These are phyloP conservation scores for Domatiomyces catenatus DNA, from an alignment of 2,329 filamentous ascomycete genomes.

Conservation along the genomic window DNA sequence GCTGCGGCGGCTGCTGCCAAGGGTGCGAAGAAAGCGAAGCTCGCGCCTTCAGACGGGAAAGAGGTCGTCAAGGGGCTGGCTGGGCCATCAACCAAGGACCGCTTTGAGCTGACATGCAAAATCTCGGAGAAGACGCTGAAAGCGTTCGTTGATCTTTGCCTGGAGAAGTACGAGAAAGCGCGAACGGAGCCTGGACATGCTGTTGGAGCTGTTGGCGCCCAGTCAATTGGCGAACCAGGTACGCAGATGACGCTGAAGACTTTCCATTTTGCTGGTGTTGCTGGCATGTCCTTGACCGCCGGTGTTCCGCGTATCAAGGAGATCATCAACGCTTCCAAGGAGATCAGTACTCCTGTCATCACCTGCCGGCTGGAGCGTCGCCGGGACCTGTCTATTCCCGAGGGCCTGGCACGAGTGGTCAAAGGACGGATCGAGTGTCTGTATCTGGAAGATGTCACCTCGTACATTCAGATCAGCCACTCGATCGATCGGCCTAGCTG, in stretches of 20 bases:
- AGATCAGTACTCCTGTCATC: constrained; percentile 89
- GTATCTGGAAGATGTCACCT: constrained; percentile 64
- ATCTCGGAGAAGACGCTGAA: constrained; percentile 59
- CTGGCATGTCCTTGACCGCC: constrained; percentile 97
- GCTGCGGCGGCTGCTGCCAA: constrained; percentile 2
- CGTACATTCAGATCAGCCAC: constrained; percentile 79
- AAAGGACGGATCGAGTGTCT: constrained; percentile 94
- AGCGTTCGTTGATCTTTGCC: constrained; percentile 64
- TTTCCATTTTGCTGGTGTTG: constrained; percentile 99
- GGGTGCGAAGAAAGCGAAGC: constrained; percentile 11
- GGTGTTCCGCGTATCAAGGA: constrained; percentile 99
- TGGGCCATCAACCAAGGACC: constrained; percentile 15
- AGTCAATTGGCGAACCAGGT: constrained; percentile 94
- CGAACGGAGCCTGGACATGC: constrained; percentile 90
- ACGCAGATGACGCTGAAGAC: constrained; percentile 99
- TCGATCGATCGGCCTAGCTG: constrained; percentile 36
- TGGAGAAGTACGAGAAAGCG: constrained; percentile 80
- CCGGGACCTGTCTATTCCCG: constrained; percentile 15
- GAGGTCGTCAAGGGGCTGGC: constrained; percentile 2
- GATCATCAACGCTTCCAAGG: constrained; percentile 95
- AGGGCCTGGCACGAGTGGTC: constrained; percentile 55
- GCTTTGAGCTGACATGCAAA: constrained; percentile 60
- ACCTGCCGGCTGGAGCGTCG: constrained; percentile 50
- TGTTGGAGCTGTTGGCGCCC: constrained; percentile 87
- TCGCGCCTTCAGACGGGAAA: neutral